These are phyloP conservation scores for Kluyveromyces starmeri DNA, from an alignment of 805 yeast genomes.

Conservation along the genomic window DNA sequence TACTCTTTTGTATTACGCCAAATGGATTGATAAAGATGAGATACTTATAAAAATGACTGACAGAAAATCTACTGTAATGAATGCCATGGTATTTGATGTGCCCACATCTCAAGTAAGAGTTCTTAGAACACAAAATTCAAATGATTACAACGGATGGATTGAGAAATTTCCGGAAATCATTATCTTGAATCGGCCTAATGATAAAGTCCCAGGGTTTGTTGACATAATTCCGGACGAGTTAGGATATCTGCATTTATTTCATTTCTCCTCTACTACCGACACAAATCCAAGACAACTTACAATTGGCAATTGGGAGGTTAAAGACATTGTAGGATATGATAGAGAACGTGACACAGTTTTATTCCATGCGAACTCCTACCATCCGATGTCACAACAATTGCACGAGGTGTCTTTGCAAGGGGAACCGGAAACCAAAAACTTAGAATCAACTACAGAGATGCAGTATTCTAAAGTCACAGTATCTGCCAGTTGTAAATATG, in stretches of 20 bases:
- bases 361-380: conserved; percentile 44
- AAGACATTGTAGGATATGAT: conserved; percentile 40
- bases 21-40: conserved; percentile 45
- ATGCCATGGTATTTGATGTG: conserved; percentile 38
- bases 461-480: conserved; percentile 34
- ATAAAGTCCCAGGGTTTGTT: conserved; percentile 43
- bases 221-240: conserved; percentile 45
- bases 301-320: conserved; percentile 43
- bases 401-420: conserved; percentile 38
- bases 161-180: conserved; percentile 38
- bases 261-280: conserved; percentile 39
- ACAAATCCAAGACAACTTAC: conserved; percentile 36
- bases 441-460: conserved; percentile 16
- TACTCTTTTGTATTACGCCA: conserved; percentile 48
- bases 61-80: conserved; percentile 48
- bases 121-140: conserved; percentile 38
- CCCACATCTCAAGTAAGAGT: conserved; percentile 26
- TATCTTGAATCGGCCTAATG: conserved; percentile 31
- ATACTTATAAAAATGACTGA: conserved; percentile 55
- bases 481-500: conserved; percentile 48
- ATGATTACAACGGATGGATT: conserved; percentile 48
- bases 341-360: conserved; percentile 38
- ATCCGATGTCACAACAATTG: conserved; percentile 46
- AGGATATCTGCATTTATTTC: conserved; percentile 58
- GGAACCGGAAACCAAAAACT: conserved; percentile 5